These are phyloP conservation scores for Wallacemonas collosoma DNA, from an alignment of 208 protist species.

Conservation along the genomic window DNA sequence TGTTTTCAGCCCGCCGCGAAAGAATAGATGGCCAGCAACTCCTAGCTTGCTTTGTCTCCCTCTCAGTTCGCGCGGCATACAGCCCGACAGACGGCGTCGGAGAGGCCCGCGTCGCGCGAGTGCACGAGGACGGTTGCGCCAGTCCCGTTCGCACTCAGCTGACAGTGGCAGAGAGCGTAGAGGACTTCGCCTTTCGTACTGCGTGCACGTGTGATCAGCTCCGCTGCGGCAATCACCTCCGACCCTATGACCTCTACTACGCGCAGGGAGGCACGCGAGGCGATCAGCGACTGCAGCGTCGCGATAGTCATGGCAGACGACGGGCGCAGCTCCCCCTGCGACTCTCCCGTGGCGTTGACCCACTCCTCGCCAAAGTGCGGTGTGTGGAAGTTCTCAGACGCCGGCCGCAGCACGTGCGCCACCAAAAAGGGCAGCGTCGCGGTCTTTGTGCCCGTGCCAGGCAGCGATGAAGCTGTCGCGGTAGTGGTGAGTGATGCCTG, in stretches of 20 bases:
- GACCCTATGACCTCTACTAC: conserved; percentile 67
- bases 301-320: background rate
- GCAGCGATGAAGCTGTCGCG: background rate
- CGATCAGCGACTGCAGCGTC: background rate
- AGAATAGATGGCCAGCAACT: too few species aligned
- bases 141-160: conserved; percentile 9
- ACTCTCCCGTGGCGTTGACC: conserved; percentile 23
- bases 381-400: conserved; percentile 29
- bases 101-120: conserved; percentile 20
- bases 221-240: conserved; percentile 58
- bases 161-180: conserved; percentile 36
- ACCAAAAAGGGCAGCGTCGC: conserved; percentile 11
- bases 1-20: too few species aligned
- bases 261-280: conserved; percentile 32
- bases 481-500: background rate
- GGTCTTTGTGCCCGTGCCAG: background rate
- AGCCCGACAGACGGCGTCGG: conserved; percentile 19
- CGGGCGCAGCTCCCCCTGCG: conserved; percentile 17
- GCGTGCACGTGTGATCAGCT: conserved; percentile 3
- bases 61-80: conserved; percentile 6
- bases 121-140: conserved; percentile 32
- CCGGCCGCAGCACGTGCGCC: conserved; percentile 29
- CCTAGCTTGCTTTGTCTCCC: background rate
- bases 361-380: conserved; percentile 45
- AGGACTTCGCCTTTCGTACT: background rate